A percentile compares a stretch with the other conserved stretches of the same genome.
Evolutionary conservation across 2,329 filamentous ascomycete genomes (phyloP).

Genomic region (Rhinocladiella mackenziei): DNA sequence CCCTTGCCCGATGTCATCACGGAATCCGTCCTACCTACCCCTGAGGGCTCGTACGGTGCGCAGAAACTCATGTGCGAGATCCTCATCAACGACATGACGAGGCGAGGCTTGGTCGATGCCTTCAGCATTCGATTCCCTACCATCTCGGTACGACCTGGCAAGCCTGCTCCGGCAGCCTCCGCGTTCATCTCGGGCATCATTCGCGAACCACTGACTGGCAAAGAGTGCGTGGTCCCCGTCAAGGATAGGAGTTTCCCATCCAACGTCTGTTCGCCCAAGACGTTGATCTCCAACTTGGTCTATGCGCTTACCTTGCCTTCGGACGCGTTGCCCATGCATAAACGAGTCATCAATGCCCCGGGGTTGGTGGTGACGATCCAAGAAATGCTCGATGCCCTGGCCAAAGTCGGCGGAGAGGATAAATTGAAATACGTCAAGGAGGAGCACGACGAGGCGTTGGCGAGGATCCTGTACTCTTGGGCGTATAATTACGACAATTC

Average conservation of each 20-base stretch:
- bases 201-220: slow-evolving; percentile 57
- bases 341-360: slow-evolving; percentile 56
- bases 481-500: slow-evolving; percentile 53
- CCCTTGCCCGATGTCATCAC: slow-evolving; percentile 53
- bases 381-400: slow-evolving; percentile 55
- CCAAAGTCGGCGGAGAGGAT: slow-evolving; percentile 52
- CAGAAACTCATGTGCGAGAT: slow-evolving; percentile 62
- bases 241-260: slow-evolving; percentile 49
- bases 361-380: slow-evolving; percentile 52
- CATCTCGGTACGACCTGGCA: slow-evolving; percentile 58
- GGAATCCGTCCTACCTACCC: slow-evolving; percentile 53
- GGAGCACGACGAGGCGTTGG: slow-evolving; percentile 48
- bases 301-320: slow-evolving; percentile 45
- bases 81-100: slow-evolving; percentile 60
- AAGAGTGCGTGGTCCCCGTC: slow-evolving; percentile 51
- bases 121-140: slow-evolving; percentile 59
- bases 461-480: slow-evolving; percentile 55
- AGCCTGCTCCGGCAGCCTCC: slow-evolving; percentile 58
- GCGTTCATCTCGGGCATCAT: slow-evolving; percentile 63
- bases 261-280: slow-evolving; percentile 54
- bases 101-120: slow-evolving; percentile 56
- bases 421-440: slow-evolving; percentile 50
- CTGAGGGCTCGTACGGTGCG: slow-evolving; percentile 59
- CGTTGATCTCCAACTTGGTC: slow-evolving; percentile 52
- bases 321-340: slow-evolving; percentile 41